Base-by-base conservation (phyloP, 305 asterid genomes). In the Solanum chacoense region DNA sequence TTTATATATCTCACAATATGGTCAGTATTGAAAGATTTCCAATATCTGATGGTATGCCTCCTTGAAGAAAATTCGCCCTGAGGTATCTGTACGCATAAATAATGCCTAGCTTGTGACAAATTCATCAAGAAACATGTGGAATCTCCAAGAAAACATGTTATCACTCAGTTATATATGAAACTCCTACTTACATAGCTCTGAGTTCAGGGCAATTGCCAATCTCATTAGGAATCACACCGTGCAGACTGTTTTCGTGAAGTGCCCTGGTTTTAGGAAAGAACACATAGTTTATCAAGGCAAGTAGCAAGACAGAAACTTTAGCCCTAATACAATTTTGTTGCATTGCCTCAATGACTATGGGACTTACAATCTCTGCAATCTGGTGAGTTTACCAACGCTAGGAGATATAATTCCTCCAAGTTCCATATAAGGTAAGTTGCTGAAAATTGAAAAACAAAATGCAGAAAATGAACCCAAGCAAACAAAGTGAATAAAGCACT, bases 181-280 rank as follows among this genome's bases (percentile, higher is more conserved):
- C n/a, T 42, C 3, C 71, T 14, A 92, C 98, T 96, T 91, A 97
- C 99, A 97, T 84, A 38, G 99, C 99, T 94, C 99, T 92, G 79
- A 97, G 93, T 85, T 96, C 95, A 88, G 95, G 92, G 91, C 99
- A 97, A 73, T 91, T 90, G 34, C 91, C 91, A 91, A 97, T 94
- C 72, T 95, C 99, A 88, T 87, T 90, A 9, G 99, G 99, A 90
- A 97, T 96, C 65, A 50, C 71, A 40, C 99, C 98, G 90, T 95
- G 99, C 73, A 97, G 96, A 85, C 94, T 94, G 90, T 97, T 97
- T 92, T 94, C 97, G 88, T 97, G 99, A 90, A 97, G 98, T 42
- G 99, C 99, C 95, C 99, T 97, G 76, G 86, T 90, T 90, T 73
- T 69, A 59, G 85, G 7, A 85, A 36, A 29, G n/a, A 24, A 8